Evolutionary conservation across 108 stramenopile species (phyloP).

Genomic region (Cylindrotheca fusiformis): DNA sequence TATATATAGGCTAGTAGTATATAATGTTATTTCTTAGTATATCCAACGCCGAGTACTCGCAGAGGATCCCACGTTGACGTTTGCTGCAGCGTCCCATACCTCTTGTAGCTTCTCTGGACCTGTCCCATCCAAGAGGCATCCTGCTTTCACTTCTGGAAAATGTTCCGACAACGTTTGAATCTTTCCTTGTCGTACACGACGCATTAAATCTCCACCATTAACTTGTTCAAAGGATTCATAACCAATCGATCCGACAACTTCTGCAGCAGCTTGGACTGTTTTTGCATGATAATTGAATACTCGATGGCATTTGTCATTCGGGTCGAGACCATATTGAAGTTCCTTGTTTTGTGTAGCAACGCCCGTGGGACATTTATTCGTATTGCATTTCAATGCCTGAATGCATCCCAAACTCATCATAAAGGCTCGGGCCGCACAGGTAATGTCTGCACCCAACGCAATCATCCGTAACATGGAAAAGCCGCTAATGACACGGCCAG

Average conservation of each 20-base stretch:
- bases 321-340: constrained; percentile 61
- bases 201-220: constrained; percentile 31
- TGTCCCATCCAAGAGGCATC: constrained; percentile 34
- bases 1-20: too few relatives aligned
- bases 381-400: constrained; percentile 88
- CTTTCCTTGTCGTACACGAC: constrained; percentile 35
- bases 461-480: constrained; percentile 68
- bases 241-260: constrained; percentile 78
- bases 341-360: constrained; percentile 76
- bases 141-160: constrained; percentile 42
- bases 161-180: constrained; percentile 43
- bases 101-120: constrained; percentile 36
- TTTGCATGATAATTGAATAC: constrained; percentile 71
- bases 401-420: constrained; percentile 85
- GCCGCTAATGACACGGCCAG: constrained; percentile 74
- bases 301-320: constrained; percentile 48
- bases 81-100: constrained; percentile 28
- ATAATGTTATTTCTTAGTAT: too few relatives aligned
- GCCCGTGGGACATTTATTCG: constrained; percentile 89
- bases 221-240: constrained; percentile 33
- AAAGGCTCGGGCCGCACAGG: constrained; percentile 80
- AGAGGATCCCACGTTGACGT: background rate
- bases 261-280: constrained; percentile 66
- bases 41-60: background rate
- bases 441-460: constrained; percentile 82